Conservation (phyloP, 345 rosid species). For the Ceriops zippeliana region DNA sequence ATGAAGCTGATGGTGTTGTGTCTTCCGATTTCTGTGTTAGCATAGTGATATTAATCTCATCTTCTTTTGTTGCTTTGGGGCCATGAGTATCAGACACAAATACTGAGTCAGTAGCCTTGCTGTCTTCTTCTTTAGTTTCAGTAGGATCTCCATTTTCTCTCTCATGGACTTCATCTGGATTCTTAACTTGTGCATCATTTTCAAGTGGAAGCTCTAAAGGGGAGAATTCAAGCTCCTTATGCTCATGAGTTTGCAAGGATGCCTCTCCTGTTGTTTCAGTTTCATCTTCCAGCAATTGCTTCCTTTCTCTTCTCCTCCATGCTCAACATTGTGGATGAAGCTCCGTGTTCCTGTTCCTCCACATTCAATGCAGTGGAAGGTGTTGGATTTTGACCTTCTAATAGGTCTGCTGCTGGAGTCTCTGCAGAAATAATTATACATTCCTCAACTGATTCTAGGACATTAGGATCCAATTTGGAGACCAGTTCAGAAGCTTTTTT, state of each 20-base stretch:
- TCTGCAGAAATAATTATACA: constrained; percentile 12
- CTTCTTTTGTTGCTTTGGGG: constrained; percentile 9
- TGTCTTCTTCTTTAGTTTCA: constrained; percentile 7
- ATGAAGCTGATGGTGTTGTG: constrained; percentile 16
- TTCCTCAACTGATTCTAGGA: constrained; percentile 7
- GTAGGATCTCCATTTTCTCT: neutral
- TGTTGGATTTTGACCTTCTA: constrained; percentile 25
- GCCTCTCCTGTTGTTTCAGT: constrained; percentile 9
- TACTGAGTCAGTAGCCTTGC: constrained; percentile 7
- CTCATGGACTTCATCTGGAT: neutral
- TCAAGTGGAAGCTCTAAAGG: constrained; percentile 4
- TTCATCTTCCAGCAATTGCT: neutral
- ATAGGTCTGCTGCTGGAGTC: constrained; percentile 22
- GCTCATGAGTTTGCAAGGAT: constrained; percentile 22
- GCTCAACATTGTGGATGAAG: constrained; percentile 6
- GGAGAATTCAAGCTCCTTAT: constrained; percentile 20
- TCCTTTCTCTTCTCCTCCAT: constrained; percentile 1
- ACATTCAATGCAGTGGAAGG: constrained; percentile 16
- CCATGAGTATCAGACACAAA: constrained; percentile 3
- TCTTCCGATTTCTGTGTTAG: constrained; percentile 31
- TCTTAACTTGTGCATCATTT: neutral
- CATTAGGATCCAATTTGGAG: constrained; percentile 3
- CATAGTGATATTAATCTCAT: constrained; percentile 17
- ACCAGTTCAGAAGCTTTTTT: constrained; percentile 7
- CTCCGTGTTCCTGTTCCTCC: constrained; percentile 7